Conservation (phyloP, 257 asterid species). For the Solanum lycopersicoides region DNA sequence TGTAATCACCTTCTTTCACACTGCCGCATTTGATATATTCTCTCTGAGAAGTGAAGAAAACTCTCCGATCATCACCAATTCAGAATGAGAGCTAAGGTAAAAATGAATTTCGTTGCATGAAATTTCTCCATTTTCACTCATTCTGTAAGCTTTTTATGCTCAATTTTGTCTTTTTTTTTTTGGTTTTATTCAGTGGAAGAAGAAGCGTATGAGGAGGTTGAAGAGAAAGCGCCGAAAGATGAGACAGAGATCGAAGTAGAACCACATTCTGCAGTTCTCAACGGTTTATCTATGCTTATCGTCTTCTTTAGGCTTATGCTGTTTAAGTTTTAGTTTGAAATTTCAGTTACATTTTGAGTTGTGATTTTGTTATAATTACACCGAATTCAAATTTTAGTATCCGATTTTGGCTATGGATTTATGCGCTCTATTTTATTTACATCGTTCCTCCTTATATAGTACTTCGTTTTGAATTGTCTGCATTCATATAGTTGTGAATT, state of each 20-base stretch:
- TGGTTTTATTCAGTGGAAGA: constrained; percentile 35
- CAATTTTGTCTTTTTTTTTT: background rate
- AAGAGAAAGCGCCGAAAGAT: constrained; percentile 61
- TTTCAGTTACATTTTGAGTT: background rate
- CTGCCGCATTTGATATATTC: background rate
- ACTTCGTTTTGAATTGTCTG: background rate
- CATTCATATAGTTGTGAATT: background rate
- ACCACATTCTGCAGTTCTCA: background rate
- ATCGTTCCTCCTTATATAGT: background rate
- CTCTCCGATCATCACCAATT: background rate
- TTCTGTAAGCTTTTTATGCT: background rate
- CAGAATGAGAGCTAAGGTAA: background rate
- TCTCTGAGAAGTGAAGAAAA: background rate
- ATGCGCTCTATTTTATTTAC: background rate
- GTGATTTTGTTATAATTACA: background rate
- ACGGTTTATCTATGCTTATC: background rate
- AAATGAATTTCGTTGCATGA: background rate
- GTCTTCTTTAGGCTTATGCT: background rate
- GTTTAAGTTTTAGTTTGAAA: background rate
- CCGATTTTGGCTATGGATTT: background rate
- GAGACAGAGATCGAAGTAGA: constrained; percentile 52
- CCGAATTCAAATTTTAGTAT: background rate
- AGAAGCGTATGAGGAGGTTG: constrained; percentile 56
- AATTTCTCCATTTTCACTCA: background rate
- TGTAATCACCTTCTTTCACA: rapidly evolving